Evolutionary conservation across 768 basidiomycete species (phyloP), one percentile per base, ranked within the genome.

Genomic region (Lentinula detonsa): DNA sequence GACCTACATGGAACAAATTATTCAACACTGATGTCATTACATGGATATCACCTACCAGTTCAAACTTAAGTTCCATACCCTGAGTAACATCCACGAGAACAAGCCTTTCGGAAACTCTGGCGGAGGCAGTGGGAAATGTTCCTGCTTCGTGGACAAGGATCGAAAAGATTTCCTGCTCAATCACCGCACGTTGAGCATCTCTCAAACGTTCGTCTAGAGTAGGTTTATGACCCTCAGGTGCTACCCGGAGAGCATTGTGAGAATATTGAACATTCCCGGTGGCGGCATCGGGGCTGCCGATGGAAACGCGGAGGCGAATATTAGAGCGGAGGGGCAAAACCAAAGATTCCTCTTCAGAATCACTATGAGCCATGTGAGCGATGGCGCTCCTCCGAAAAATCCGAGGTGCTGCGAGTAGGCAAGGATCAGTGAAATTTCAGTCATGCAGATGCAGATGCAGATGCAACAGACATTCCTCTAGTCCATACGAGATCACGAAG

Each of bases 131-230:
- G 13, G 90, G 87, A 9, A 93, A 75, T 62, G 70, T 82, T 59
- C 87, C 85, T n/a, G 90, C 88, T 72, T 93, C 92, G 67, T 76
- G 81, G 43, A 92, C 88, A 21, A 94, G 76, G 21, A 84, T 67
- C 3, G 85, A 76, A 64, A 92, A 94, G 42, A 93, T 86, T 67
- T 94, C 92, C 67, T 89, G 86, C 60, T 94, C 90, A 5, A 92
- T 80, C 13, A 86, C 76, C 69, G 93, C 92, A 57, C 77, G 78
- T 67, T 93, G 91, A 1, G 87, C 87, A 28, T 71, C 71, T 61
- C 73, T 75, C 39, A 94, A 74, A 8, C 79, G 75, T 1, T 69
- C 77, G 39, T 90, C 81, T 13, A 89, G 69, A 2, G 78, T 74
- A 0, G 65, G 64, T 21, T n/a, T 39, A 8, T 75, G 63, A 23